Percentiles rank a stretch among this genome's conserved stretches.
Conservation (phyloP, 2,329 filamentous ascomycete species). For the Graphiopsis chlorocephala region DNA sequence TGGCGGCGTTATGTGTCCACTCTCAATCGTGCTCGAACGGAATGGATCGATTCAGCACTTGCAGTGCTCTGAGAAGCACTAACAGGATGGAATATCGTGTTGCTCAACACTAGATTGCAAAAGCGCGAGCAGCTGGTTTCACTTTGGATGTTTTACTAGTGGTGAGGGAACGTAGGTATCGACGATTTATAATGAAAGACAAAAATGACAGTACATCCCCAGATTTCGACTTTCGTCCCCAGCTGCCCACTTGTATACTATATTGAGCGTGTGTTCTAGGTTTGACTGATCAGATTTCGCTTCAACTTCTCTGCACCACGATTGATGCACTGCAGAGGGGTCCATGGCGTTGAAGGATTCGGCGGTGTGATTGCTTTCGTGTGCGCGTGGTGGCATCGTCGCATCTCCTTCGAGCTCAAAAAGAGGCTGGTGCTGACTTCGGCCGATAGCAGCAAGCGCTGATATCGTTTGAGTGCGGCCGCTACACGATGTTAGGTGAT, state of each 20-base stretch:
- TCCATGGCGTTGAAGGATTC: background rate
- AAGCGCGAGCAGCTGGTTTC: background rate
- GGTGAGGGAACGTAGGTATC: background rate
- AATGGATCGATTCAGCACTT: background rate
- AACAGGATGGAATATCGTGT: background rate
- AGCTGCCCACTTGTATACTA: background rate
- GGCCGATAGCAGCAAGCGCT: background rate
- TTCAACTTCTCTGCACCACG: background rate
- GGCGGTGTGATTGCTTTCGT: background rate
- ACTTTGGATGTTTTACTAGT: slow-evolving; percentile 1
- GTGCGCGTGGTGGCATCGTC: background rate
- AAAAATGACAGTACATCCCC: background rate
- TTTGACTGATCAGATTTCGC: background rate
- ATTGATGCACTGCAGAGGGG: background rate
- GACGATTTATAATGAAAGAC: background rate
- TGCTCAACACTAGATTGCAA: slow-evolving; percentile 2
- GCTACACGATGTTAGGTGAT: background rate
- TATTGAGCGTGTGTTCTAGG: background rate
- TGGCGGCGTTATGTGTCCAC: background rate
- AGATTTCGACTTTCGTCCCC: background rate
- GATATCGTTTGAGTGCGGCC: background rate
- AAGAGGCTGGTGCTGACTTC: background rate
- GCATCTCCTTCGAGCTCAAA: background rate
- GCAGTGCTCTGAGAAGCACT: background rate
- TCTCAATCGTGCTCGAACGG: background rate